phyloP scores from a whole-genome alignment of 176 grass and related monocot genomes.

The Lolium multiflorum region DNA sequence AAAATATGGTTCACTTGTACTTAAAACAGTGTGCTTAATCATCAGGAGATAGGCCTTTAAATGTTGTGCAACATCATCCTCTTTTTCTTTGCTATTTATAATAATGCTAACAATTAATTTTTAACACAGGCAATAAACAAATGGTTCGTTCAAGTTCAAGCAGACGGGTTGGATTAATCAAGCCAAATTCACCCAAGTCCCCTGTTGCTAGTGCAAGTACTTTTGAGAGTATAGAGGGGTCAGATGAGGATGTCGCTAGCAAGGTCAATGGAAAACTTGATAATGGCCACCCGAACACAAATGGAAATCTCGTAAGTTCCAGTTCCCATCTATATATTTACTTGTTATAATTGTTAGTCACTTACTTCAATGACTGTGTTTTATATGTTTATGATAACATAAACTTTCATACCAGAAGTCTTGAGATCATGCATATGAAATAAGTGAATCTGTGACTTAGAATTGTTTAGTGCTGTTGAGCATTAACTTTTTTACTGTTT shows the following conservation, averaged over 20 bases:
- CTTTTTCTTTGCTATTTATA: conserved; percentile 19
- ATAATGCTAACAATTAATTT: conserved; percentile 36
- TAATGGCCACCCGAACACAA: conserved; percentile 60
- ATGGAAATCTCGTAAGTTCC: conserved; percentile 72
- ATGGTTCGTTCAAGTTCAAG: conserved; percentile 57
- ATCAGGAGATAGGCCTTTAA: not conserved
- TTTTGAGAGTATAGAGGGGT: conserved; percentile 66
- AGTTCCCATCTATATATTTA: conserved; percentile 2
- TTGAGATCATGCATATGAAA: not conserved
- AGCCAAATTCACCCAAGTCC: conserved; percentile 79
- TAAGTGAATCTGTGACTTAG: conserved; percentile 11
- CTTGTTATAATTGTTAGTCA: conserved; percentile 21
- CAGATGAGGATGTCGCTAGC: conserved; percentile 55
- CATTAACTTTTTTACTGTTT: conserved; percentile 21
- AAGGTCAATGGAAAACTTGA: conserved; percentile 65
- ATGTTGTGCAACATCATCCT: conserved; percentile 1
- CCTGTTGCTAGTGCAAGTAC: conserved; percentile 66
- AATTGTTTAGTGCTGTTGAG: conserved; percentile 5
- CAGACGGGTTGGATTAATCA: conserved; percentile 60
- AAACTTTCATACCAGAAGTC: conserved; percentile 1
- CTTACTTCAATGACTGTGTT: not conserved
- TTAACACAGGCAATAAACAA: conserved; percentile 60
- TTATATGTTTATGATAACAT: conserved; percentile 29
- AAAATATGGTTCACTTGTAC: conserved; percentile 2
- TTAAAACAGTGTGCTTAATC: not conserved